Percentiles rank a stretch among this genome's conserved stretches.
Evolutionary conservation across 2,329 filamentous ascomycete genomes (phyloP).

Genomic region (Chaetomium sp.): DNA sequence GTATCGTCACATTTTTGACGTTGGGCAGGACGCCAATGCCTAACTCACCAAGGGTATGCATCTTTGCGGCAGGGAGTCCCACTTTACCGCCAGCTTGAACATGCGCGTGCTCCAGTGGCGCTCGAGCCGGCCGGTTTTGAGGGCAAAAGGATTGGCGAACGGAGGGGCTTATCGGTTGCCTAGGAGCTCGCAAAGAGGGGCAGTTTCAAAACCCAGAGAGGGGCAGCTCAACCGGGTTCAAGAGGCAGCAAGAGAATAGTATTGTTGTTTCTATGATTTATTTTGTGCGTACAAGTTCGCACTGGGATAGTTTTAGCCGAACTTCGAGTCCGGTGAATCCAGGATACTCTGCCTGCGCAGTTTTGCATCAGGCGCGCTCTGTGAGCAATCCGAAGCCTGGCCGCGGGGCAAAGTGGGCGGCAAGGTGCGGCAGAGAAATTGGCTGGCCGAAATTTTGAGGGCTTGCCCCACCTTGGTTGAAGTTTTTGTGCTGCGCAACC

Average conservation of each 20-base stretch:
- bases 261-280: background rate
- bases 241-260: background rate
- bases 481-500: conserved; percentile 34
- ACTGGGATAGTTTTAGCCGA: background rate
- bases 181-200: conserved; percentile 20
- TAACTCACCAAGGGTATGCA: conserved; percentile 21
- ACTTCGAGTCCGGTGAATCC: background rate
- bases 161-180: conserved; percentile 27
- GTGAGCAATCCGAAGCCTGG: conserved; percentile 19
- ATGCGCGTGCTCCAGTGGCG: conserved; percentile 17
- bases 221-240: background rate
- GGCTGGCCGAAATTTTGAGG: conserved; percentile 28
- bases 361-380: background rate
- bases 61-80: conserved; percentile 17
- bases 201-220: conserved; percentile 15
- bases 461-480: conserved; percentile 33
- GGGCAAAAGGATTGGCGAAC: conserved; percentile 17
- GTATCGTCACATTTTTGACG: conserved; percentile 23
- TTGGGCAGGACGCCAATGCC: conserved; percentile 34
- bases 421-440: conserved; percentile 31
- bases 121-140: conserved; percentile 3
- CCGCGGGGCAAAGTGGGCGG: conserved; percentile 30
- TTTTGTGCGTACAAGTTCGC: background rate
- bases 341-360: background rate
- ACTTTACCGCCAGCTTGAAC: conserved; percentile 21